These are phyloP conservation scores for Trametes elegans DNA, from an alignment of 768 basidiomycete species.

Conservation along the genomic window DNA sequence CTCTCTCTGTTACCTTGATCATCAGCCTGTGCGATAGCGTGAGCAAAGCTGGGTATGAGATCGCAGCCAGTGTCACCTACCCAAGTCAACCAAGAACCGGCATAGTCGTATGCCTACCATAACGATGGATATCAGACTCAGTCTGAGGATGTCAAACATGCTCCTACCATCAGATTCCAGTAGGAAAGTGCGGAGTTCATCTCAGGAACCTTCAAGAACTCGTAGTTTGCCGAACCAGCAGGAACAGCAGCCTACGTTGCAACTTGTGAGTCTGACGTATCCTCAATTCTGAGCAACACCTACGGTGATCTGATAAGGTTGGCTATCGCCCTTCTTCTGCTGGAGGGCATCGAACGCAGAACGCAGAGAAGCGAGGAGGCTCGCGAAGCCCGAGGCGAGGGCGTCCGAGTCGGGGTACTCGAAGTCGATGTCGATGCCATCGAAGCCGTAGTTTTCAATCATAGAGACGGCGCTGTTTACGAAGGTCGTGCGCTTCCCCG, in stretches of 20 bases:
- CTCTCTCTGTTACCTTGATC: conserved; percentile 39
- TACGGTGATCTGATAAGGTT: conserved; percentile 57
- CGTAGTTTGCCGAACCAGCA: conserved; percentile 59
- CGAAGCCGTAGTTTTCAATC: conserved; percentile 75
- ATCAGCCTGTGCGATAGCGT: conserved; percentile 36
- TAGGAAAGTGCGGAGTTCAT: conserved; percentile 67
- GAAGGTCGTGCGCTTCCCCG: conserved; percentile 53
- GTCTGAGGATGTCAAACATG: no score
- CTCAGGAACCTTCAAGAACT: conserved; percentile 53
- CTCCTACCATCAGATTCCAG: conserved; percentile 80
- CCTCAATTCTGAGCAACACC: conserved; percentile 2
- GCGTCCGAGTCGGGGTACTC: conserved; percentile 64
- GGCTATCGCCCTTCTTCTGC: conserved; percentile 55
- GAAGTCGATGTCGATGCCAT: conserved; percentile 79
- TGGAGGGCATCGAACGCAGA: conserved; percentile 60
- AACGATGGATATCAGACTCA: neutral
- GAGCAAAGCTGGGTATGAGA: neutral
- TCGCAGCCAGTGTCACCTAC: neutral
- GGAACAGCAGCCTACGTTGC: conserved; percentile 59
- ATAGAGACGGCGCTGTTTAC: conserved; percentile 59
- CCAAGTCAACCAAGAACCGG: conserved; percentile 66
- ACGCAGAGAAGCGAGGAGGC: conserved; percentile 61
- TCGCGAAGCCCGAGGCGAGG: conserved; percentile 66
- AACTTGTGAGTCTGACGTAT: no score
- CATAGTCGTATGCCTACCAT: conserved; percentile 67